phyloP scores from a whole-genome alignment of 2,329 filamentous ascomycete species.

The Nigrograna mackinnonii region DNA sequence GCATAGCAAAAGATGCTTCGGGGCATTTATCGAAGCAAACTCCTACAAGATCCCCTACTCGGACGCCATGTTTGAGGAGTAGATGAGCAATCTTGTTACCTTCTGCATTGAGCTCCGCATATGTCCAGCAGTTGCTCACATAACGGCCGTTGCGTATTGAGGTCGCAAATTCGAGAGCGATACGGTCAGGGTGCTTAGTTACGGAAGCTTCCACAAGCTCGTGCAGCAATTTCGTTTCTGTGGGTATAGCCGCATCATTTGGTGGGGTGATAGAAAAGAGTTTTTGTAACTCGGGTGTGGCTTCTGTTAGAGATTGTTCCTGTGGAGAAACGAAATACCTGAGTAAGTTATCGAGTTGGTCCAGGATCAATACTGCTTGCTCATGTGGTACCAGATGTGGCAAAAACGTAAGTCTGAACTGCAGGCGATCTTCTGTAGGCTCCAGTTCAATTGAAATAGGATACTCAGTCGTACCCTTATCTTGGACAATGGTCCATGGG shows the following conservation, averaged over 20 bases:
- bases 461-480: slow-evolving; percentile 75
- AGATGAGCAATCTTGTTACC: slow-evolving; percentile 75
- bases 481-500: slow-evolving; percentile 65
- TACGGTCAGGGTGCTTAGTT: slow-evolving; percentile 56
- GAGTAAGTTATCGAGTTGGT: slow-evolving; percentile 74
- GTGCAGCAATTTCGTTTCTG: slow-evolving; percentile 68
- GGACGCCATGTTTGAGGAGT: slow-evolving; percentile 54
- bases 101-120: slow-evolving; percentile 69
- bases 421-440: slow-evolving; percentile 55
- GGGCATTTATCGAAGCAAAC: slow-evolving; percentile 85
- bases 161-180: slow-evolving; percentile 76
- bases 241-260: slow-evolving; percentile 58
- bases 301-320: slow-evolving; percentile 44
- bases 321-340: slow-evolving; percentile 58
- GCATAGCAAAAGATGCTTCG: slow-evolving; percentile 79
- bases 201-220: slow-evolving; percentile 75
- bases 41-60: slow-evolving; percentile 67
- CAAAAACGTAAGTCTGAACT: slow-evolving; percentile 69
- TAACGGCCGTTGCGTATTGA: slow-evolving; percentile 53
- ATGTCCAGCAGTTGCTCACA: slow-evolving; percentile 68
- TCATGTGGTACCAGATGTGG: slow-evolving; percentile 66
- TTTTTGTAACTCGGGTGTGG: slow-evolving; percentile 24
- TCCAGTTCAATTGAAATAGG: slow-evolving; percentile 80
- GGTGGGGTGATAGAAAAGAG: slow-evolving; percentile 71
- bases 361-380: slow-evolving; percentile 69